Base-by-base conservation (phyloP, 257 asterid genomes). In the Catharanthus roseus region DNA sequence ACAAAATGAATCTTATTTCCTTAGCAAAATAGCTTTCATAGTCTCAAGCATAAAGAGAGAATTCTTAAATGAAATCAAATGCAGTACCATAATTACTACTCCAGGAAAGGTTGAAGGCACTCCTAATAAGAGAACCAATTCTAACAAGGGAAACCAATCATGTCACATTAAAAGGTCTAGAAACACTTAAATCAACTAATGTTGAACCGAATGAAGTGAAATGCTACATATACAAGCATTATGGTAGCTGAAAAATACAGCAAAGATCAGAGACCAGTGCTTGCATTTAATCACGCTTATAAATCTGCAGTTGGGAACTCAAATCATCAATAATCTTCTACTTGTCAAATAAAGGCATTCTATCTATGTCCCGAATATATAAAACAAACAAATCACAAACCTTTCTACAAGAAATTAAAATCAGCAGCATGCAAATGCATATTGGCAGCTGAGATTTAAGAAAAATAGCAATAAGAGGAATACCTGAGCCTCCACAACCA, bases 401-500 rank as follows among this genome's bases (percentile, higher is more conserved):
- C 13, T 42, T 15, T 42, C 49, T 42, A 42, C 9, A 42, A 42
- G 49, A 45, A 45, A 45, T 10, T 10, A 45, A 42, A 13, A 19
- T n/a, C 51, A 45, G 51, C 51, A 45, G 51, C 18, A 45, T 45
- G 51, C 51, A 19, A 29, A 9, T 60, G 65, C 24, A 60, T 31
- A 34, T 15, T 60, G 23, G 65, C 16, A n/a, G n/a, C n/a, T n/a
- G n/a, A n/a, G n/a, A n/a, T n/a, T n/a, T n/a, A n/a, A n/a, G 41
- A 3, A 7, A 38, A 38, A 7, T 7, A 54, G 67, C 26, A 62
- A 31, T 45, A 71, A 44, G 19, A 50, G 0, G 13, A 69, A 38
- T 79, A 92, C 98, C 98, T 93, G 87, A 15, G 98, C 89, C 80
- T 93, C 97, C 71, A 58, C 53, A 73, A 93, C 89, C 98, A 93